Percentiles rank a stretch among this genome's conserved stretches.
Evolutionary conservation across 1,284 basidiomycete genomes (phyloP).

Genomic region (Pulveroboletus sp.): DNA sequence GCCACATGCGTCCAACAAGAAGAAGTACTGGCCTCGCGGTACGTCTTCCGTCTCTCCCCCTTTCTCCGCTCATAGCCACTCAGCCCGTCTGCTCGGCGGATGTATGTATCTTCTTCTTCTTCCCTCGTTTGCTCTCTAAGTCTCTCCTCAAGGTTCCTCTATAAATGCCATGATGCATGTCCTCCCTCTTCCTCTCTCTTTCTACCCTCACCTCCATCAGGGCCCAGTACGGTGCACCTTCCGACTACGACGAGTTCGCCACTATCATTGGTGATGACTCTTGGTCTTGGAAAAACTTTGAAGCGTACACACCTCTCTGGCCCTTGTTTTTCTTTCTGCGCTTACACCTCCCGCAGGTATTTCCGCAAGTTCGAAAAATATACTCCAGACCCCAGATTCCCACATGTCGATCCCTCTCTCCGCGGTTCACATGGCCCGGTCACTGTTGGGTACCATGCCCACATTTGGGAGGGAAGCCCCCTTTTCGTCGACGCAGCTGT

Average conservation of each 20-base stretch:
- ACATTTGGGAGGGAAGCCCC: constrained; percentile 20
- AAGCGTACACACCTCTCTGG: constrained; percentile 31
- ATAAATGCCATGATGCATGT: constrained; percentile 64
- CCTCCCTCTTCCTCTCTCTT: not conserved
- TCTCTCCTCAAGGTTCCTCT: constrained; percentile 46
- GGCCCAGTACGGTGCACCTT: constrained; percentile 63
- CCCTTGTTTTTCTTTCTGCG: not conserved
- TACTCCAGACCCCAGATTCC: constrained; percentile 43
- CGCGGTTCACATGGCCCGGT: constrained; percentile 51
- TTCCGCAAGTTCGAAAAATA: constrained; percentile 60
- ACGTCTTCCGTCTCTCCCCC: constrained; percentile 7
- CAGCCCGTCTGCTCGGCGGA: constrained; percentile 66
- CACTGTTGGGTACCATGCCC: constrained; percentile 31
- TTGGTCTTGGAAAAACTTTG: constrained; percentile 61
- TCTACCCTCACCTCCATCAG: constrained; percentile 32
- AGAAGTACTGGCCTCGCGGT: constrained; percentile 63
- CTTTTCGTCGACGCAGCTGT: constrained; percentile 28
- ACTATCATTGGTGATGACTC: constrained; percentile 50
- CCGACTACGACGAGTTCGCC: constrained; percentile 69
- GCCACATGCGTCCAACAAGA: constrained; percentile 40
- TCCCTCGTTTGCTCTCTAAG: not conserved
- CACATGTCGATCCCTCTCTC: constrained; percentile 42
- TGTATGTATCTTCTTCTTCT: constrained; percentile 41
- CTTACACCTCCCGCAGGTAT: constrained; percentile 39
- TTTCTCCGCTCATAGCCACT: not conserved